phyloP scores from a whole-genome alignment of 176 grass and related monocot species.

The Thinopyrum elongatum region DNA sequence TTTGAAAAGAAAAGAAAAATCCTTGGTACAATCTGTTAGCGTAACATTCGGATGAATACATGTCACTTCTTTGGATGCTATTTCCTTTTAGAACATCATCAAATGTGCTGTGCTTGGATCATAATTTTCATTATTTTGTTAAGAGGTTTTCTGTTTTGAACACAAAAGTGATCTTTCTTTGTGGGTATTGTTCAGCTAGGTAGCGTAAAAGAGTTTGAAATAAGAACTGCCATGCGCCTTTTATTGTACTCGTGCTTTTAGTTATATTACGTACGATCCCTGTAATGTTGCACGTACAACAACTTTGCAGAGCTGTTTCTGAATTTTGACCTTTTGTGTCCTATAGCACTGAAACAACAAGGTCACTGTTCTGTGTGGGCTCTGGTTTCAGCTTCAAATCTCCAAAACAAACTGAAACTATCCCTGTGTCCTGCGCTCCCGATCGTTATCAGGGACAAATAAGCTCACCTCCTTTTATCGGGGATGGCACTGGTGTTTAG shows the following conservation, averaged over 20 bases:
- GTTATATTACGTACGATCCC: not conserved
- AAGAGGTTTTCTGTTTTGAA: not conserved
- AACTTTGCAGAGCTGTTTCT: not conserved
- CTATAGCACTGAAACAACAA: not conserved
- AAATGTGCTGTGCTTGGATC: not conserved
- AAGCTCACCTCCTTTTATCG: not conserved
- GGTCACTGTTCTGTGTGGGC: not conserved
- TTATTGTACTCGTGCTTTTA: not conserved
- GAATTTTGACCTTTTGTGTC: not conserved
- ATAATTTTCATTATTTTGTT: not conserved
- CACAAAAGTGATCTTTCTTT: not conserved
- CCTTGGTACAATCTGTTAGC: not conserved
- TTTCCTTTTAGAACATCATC: not conserved
- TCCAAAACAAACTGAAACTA: not conserved
- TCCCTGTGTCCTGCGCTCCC: not conserved
- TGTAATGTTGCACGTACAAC: not conserved
- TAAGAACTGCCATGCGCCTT: not conserved
- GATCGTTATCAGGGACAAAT: too few relatives aligned
- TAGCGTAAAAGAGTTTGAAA: not conserved
- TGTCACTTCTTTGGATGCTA: not conserved
- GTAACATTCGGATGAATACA: not conserved
- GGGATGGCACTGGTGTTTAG: not conserved
- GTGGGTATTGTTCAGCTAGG: not conserved
- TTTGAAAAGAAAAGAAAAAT: not conserved
- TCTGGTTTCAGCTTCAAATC: not conserved